Evolutionary conservation across 768 basidiomycete species (phyloP).

Genomic region (Gymnopilus junonius): DNA sequence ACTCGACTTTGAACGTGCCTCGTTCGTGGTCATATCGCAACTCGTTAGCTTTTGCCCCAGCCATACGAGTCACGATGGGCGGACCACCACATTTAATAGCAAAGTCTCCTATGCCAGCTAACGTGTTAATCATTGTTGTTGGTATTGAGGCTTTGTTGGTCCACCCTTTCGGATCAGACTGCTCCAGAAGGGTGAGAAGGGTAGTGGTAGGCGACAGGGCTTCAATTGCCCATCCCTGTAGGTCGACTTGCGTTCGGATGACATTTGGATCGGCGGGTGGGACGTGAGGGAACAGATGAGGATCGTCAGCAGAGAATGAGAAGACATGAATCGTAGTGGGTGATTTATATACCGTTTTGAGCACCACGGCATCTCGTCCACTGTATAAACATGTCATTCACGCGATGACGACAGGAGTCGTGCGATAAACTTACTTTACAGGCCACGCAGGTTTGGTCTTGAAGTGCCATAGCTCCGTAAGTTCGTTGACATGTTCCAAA

Average conservation of each 20-base stretch:
- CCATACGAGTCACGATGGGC: conserved; percentile 84
- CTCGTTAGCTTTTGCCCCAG: conserved; percentile 74
- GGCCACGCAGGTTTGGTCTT: conserved; percentile 95
- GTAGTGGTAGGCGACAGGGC: conserved; percentile 94
- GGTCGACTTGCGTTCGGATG: conserved; percentile 93
- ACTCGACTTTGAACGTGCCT: conserved; percentile 80
- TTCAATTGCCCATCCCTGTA: conserved; percentile 99
- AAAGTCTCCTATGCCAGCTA: conserved; percentile 94
- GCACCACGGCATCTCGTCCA: conserved; percentile 86
- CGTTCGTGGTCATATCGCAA: conserved; percentile 90
- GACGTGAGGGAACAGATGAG: conserved; percentile 78
- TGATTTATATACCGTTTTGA: conserved; percentile 97
- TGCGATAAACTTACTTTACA: conserved; percentile 65
- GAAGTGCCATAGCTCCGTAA: conserved; percentile 93
- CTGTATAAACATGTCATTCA: conserved; percentile 43
- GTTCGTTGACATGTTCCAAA: conserved; percentile 87
- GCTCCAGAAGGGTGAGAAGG: conserved; percentile 90
- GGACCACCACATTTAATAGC: conserved; percentile 96
- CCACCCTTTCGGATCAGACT: conserved; percentile 98
- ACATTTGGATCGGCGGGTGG: conserved; percentile 72
- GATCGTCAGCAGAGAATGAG: conserved; percentile 91
- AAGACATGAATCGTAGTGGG: conserved; percentile 95
- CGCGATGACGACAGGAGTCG: conserved; percentile 9
- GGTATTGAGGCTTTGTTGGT: conserved; percentile 93
- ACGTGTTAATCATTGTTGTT: conserved; percentile 86